Conservation (phyloP, 257 asterid genomes). For the Echium plantagineum region DNA sequence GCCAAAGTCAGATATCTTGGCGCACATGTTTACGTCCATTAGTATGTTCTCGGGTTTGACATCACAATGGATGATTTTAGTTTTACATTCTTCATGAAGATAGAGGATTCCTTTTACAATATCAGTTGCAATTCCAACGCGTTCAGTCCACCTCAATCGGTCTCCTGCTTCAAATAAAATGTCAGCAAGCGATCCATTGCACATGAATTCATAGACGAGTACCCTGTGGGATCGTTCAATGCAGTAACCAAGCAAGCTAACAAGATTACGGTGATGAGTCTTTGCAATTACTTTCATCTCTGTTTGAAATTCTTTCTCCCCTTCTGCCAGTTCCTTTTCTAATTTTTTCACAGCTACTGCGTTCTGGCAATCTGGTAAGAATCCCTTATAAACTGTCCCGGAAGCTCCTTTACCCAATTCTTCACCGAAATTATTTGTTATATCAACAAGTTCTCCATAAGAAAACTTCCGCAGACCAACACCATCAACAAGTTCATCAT, state of each 20-base stretch:
- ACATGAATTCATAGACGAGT: conserved; percentile 43
- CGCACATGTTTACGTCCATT: conserved; percentile 27
- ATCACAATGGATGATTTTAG: conserved; percentile 50
- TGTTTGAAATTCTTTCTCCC: conserved; percentile 38
- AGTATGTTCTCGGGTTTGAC: conserved; percentile 55
- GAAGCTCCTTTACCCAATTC: conserved; percentile 42
- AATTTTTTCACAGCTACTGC: conserved; percentile 37
- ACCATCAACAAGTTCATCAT: conserved; percentile 14
- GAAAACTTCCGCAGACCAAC: conserved; percentile 24
- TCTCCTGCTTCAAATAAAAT: conserved; percentile 16
- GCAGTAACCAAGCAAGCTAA: conserved; percentile 43
- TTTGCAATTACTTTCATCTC: conserved; percentile 39
- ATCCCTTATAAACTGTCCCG: conserved; percentile 28
- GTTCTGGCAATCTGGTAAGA: conserved; percentile 9
- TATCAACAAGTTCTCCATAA: conserved; percentile 18
- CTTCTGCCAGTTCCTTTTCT: conserved; percentile 22
- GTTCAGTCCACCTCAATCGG: conserved; percentile 25
- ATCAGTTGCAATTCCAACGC: conserved; percentile 23
- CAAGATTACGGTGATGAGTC: conserved; percentile 46
- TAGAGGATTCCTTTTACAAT: conserved; percentile 44
- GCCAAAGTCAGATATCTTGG: conserved; percentile 49
- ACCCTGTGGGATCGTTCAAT: conserved; percentile 29
- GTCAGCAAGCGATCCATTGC: conserved; percentile 40
- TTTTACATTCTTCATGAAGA: conserved; percentile 48
- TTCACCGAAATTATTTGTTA: conserved; percentile 31